phyloP scores from a whole-genome alignment of 148 eudicot species.

The Diospyros kaki region DNA sequence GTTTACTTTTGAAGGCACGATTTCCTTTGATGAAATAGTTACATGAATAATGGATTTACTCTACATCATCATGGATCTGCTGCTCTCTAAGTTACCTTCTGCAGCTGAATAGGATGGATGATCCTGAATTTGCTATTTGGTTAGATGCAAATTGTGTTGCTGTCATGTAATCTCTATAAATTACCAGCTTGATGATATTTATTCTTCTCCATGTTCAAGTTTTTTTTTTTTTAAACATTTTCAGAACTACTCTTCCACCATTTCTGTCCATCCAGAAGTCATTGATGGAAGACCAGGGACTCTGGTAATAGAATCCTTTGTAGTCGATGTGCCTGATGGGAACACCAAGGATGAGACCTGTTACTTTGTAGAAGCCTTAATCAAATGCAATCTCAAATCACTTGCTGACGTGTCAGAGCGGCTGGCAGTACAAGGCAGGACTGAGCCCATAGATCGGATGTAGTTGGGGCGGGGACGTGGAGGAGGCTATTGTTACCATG shows the following conservation, averaged over 20 bases:
- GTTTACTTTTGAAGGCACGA: neutral
- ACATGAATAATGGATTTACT: neutral
- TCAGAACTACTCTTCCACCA: slow-evolving; percentile 66
- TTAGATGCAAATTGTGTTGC: neutral
- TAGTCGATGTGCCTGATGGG: slow-evolving; percentile 63
- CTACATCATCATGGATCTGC: neutral
- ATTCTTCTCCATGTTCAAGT: neutral
- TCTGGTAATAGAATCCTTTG: slow-evolving; percentile 61
- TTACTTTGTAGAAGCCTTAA: slow-evolving; percentile 60
- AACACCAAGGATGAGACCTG: slow-evolving; percentile 75
- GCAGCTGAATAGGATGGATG: neutral
- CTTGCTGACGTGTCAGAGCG: slow-evolving; percentile 61
- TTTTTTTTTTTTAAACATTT: neutral
- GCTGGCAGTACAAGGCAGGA: slow-evolving; percentile 47
- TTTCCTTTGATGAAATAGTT: neutral
- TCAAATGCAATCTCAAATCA: slow-evolving; percentile 70
- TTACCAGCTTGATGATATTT: neutral
- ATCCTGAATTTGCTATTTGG: neutral
- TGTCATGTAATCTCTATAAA: neutral
- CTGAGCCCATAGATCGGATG: slow-evolving; percentile 44
- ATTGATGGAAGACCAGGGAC: slow-evolving; percentile 67
- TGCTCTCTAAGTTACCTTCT: neutral
- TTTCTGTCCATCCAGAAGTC: slow-evolving; percentile 61
- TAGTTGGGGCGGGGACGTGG: slow-evolving; percentile 6
- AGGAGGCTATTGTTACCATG: slow-evolving; percentile 13